Conservation (phyloP, 2,329 filamentous ascomycete species). For the Colletotrichum costaricense region DNA sequence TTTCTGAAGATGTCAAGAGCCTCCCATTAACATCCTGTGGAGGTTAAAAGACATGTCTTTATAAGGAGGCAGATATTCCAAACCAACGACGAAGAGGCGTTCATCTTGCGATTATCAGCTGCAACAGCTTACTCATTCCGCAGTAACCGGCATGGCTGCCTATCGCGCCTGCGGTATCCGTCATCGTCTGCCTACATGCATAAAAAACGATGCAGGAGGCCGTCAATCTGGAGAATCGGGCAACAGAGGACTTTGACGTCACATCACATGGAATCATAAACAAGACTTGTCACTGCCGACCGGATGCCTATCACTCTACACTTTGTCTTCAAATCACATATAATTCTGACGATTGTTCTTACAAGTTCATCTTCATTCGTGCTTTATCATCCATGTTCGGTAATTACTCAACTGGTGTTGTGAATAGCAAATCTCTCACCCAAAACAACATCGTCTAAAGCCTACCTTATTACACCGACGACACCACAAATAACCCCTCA, state of each 20-base stretch:
- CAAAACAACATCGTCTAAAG: too few relatives aligned
- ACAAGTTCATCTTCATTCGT: too few relatives aligned
- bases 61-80: not conserved
- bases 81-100: not conserved
- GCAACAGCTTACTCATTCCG: not conserved
- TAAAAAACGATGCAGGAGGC: not conserved
- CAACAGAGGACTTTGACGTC: not conserved
- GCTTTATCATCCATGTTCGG: too few relatives aligned
- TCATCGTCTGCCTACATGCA: not conserved
- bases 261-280: not conserved
- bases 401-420: too few relatives aligned
- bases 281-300: not conserved
- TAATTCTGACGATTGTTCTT: too few relatives aligned
- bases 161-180: not conserved
- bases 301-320: not conserved
- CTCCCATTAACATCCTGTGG: not conserved
- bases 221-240: not conserved
- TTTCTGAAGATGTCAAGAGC: not conserved
- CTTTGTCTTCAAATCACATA: too few relatives aligned
- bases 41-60: not conserved
- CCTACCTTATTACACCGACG: too few relatives aligned
- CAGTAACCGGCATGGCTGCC: not conserved
- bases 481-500: too few relatives aligned
- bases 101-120: not conserved
- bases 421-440: too few relatives aligned